These are phyloP conservation scores for Sphagnum tenellum DNA, from an alignment of 225 moss, liverwort and hornwort species.

Conservation along the genomic window DNA sequence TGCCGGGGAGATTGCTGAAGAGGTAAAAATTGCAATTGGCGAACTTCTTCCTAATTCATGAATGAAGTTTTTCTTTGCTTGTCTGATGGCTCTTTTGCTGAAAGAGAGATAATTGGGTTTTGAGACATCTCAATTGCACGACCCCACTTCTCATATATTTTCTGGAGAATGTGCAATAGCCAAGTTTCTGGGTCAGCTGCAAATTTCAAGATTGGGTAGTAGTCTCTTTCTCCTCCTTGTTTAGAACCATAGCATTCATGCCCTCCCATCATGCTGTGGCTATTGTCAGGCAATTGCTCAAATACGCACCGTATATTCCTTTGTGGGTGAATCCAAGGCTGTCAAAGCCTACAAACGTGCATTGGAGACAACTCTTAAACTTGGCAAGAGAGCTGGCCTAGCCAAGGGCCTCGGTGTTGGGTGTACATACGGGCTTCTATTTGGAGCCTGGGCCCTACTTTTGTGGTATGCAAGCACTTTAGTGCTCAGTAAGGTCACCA, in stretches of 20 bases:
- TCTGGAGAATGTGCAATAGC: no score
- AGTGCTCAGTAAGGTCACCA: constrained; percentile 11
- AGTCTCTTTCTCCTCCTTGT: no score
- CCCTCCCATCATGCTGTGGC: no score
- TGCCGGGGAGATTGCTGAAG: constrained; percentile 43
- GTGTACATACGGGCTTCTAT: constrained; percentile 19
- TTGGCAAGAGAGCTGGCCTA: constrained; percentile 12
- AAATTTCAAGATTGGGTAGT: no score
- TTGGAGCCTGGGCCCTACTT: constrained; percentile 27
- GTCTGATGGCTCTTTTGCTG: no score
- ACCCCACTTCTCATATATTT: no score
- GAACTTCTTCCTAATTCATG: no score
- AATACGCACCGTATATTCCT: constrained; percentile 33
- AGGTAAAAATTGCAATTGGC: constrained; percentile 15
- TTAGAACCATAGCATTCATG: no score
- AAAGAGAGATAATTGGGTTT: no score
- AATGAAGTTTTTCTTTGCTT: no score
- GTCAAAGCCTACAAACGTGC: constrained; percentile 9
- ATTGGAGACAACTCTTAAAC: constrained; percentile 16
- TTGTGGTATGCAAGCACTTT: constrained; percentile 34
- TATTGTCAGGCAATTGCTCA: constrained; percentile 17
- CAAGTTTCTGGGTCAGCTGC: no score
- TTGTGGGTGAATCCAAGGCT: constrained; percentile 25
- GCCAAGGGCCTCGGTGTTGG: constrained; percentile 40
- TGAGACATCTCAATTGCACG: no score